Conservation (phyloP, 2,329 filamentous ascomycete species). For the Knufia petricola region DNA sequence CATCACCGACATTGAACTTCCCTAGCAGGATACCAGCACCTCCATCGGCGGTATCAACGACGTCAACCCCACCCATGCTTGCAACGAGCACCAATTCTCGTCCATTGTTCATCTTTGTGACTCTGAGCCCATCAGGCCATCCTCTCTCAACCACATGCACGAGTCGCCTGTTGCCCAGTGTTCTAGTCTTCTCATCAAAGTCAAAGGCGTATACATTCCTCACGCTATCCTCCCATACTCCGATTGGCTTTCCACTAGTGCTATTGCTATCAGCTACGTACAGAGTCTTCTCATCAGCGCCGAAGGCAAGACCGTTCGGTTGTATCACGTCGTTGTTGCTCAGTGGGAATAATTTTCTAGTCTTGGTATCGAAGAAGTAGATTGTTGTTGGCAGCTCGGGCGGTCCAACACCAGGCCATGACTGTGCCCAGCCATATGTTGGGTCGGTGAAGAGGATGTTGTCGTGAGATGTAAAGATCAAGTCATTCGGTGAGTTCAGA, state of each 20-base stretch:
- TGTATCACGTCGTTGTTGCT: neutral
- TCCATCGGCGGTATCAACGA: constrained; percentile 4
- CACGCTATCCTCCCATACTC: neutral
- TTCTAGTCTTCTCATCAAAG: constrained; percentile 1
- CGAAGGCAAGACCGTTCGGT: constrained; percentile 22
- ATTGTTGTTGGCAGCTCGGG: constrained; percentile 1
- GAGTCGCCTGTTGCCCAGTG: neutral
- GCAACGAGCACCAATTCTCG: constrained; percentile 1
- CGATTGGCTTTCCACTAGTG: neutral
- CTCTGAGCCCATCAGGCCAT: constrained; percentile 6
- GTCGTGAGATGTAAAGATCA: constrained; percentile 1
- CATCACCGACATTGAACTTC: constrained; percentile 8
- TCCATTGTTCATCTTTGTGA: neutral
- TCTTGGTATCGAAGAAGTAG: constrained; percentile 1
- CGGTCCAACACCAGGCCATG: constrained; percentile 2
- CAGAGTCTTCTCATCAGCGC: constrained; percentile 31
- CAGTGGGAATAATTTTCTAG: neutral
- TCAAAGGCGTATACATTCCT: constrained; percentile 6
- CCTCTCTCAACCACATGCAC: constrained; percentile 4
- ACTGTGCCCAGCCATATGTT: constrained; percentile 5
- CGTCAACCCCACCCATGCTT: constrained; percentile 4
- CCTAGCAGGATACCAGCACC: constrained; percentile 1
- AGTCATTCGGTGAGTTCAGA: constrained; percentile 9
- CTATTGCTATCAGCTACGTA: constrained; percentile 27
- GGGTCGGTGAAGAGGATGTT: constrained; percentile 7